Conservation (phyloP, 805 yeast genomes). For the Hanseniaspora nectarophila region DNA sequence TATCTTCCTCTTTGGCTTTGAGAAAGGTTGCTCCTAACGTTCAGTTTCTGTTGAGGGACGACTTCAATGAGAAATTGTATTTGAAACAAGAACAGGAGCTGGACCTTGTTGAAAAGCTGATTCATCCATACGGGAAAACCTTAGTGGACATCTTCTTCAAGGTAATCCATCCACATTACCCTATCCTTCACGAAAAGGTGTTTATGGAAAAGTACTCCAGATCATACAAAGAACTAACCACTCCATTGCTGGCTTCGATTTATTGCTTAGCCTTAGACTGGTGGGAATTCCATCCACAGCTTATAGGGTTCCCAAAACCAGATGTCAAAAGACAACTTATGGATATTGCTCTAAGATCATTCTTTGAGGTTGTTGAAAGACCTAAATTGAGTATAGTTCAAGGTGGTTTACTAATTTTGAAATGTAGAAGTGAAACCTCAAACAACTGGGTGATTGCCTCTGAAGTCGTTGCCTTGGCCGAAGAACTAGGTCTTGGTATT, state of each 20-base stretch:
- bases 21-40: conserved; percentile 68
- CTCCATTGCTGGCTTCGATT: conserved; percentile 83
- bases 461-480: conserved; percentile 76
- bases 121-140: conserved; percentile 85
- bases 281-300: conserved; percentile 70
- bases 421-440: conserved; percentile 43
- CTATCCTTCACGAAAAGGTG: conserved; percentile 80
- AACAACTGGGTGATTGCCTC: conserved; percentile 79
- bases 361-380: conserved; percentile 61
- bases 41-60: conserved; percentile 71
- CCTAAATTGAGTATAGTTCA: conserved; percentile 88
- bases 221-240: conserved; percentile 82
- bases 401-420: conserved; percentile 70
- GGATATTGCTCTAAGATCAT: conserved; percentile 53
- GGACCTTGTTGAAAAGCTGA: conserved; percentile 70
- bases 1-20: conserved; percentile 52
- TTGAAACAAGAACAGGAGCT: conserved; percentile 61
- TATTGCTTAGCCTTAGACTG: conserved; percentile 80
- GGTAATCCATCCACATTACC: conserved; percentile 81
- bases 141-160: conserved; percentile 71
- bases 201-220: conserved; percentile 82
- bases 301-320: conserved; percentile 69
- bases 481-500: conserved; percentile 82
- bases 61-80: conserved; percentile 58
- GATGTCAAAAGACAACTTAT: conserved; percentile 53